Evolutionary conservation across 148 eudicot genomes (phyloP), one percentile per base, ranked within the genome.

Genomic region (Oxyria digyna): DNA sequence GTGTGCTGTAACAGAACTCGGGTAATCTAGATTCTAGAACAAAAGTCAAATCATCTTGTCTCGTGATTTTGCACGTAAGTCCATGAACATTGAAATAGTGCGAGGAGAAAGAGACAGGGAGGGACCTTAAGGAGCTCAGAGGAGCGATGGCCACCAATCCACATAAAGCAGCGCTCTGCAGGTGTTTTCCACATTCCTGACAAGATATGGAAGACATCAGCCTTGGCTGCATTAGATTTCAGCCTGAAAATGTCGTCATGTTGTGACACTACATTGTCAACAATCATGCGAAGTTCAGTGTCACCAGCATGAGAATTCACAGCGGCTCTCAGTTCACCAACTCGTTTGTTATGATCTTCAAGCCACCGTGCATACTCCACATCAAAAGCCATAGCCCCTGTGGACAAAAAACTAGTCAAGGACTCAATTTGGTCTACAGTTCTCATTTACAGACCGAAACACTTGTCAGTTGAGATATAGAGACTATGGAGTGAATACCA

Each of bases 181-280:
- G 96, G 98, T 62, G 96, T 86, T 76, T 87, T 93, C 98, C 98
- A 93, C 95, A 93, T 93, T 71, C 98, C 98, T 24, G 96, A 93
- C 74, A 93, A 81, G 71, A 93, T 81, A 76, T 93, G 96, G 74
- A 93, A 93, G 57, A 87, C 98, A 73, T 93, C 98, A 32, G 80
- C 78, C 78, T 93, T 89, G 20, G 98, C 95, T 32, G 98, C 98
- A 74, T 70, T 83, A 23, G 78, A 79, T 80, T 94, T 94, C 66
- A 90, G 74, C 89, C 87, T 83, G 79, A 83, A 94, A 45, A 94
- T 72, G 15, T 94, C 96, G 43, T 88, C 83, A 73, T 80, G 91
- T 21, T 94, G 97, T 3, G 82, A 62, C 2, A 75, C 78, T 69
- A 78, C 93, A 76, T 68, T 86, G 62, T 88, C 92, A 62, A 90